Base-by-base conservation (phyloP, 257 asterid genomes). In the Solanum okadae region DNA sequence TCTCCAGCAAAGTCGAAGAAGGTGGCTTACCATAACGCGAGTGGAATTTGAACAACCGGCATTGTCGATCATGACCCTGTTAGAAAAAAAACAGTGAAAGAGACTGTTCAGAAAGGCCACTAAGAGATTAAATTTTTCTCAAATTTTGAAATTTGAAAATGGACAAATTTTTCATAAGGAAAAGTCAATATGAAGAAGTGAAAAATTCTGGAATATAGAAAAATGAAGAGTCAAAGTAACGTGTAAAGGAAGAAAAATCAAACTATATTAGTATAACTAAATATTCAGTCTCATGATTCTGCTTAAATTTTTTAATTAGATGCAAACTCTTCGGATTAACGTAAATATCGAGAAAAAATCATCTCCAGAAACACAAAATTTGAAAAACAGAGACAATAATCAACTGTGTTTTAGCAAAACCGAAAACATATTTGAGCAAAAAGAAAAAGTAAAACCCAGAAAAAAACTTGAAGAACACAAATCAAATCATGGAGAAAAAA, bases 31-130 rank as follows among this genome's bases (percentile, higher is more conserved):
- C 99, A 93, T 94, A 87, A 97, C 95, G n/a, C 98, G 92, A n/a
- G 99, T 97, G 14, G 96, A 93, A 86, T 94, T 90, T 56, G 98
- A 91, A 77, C 96, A 96, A 46, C 94, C 98, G n/a, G 93, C 98
- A 93, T 97, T 95, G 93, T 97, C 99, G 90, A 97, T 93, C 94
- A 96, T 93, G 91, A 95, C 99, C 94, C 99, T 97, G 98, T 52
- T n/a, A n/a, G n/a, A 35, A 88, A 86, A 65, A 8, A 87, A 56
- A 56, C 70, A 38, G 85, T 46, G 63, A 52, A 8, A 78, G 83
- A 82, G 88, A 65, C 70, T 82, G 75, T 34, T 94, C 93, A 95
- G 93, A 76, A 27, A 9, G 67, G 77, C 88, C 90, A 90, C 31
- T 86, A 10, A 33, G 8, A 16, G 13, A 13, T 13, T 40, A 6